phyloP scores from a whole-genome alignment of 2,329 filamentous ascomycete species.

The Orbilia brochopaga region DNA sequence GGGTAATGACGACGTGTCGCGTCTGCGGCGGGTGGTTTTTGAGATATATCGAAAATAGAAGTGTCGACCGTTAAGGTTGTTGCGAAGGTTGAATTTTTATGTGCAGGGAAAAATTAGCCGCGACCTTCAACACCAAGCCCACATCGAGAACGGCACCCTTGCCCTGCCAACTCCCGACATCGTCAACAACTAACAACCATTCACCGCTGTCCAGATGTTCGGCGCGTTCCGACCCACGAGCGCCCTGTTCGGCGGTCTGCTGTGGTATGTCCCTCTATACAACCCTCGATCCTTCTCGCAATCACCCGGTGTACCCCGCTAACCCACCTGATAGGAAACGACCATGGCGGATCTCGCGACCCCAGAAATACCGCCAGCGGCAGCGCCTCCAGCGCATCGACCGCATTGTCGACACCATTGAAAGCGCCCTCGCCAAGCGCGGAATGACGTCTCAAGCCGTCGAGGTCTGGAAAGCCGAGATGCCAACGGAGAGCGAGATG shows the following conservation, averaged over 20 bases:
- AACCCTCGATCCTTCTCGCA: constrained; percentile 8
- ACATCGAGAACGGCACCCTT: constrained; percentile 22
- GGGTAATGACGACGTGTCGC: background rate
- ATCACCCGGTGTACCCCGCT: too few relatives aligned
- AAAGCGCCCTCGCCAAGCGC: constrained; percentile 76
- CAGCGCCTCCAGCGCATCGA: constrained; percentile 84
- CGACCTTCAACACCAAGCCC: constrained; percentile 29
- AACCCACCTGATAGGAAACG: constrained; percentile 71
- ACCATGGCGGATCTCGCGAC: constrained; percentile 90
- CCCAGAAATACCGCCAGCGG: constrained; percentile 87
- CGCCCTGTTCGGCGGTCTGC: constrained; percentile 76
- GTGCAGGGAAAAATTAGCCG: constrained; percentile 33
- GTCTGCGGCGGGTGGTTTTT: constrained; percentile 5
- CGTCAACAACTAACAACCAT: constrained; percentile 14
- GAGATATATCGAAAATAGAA: background rate
- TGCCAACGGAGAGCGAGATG: constrained; percentile 97
- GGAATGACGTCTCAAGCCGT: constrained; percentile 75
- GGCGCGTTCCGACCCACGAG: constrained; percentile 80
- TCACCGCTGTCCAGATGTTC: constrained; percentile 68
- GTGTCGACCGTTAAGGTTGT: background rate
- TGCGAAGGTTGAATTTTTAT: constrained; percentile 39
- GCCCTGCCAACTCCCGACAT: constrained; percentile 5
- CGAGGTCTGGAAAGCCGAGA: constrained; percentile 90
- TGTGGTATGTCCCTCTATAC: constrained; percentile 68
- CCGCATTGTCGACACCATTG: constrained; percentile 80